A percentile compares a stretch with the other conserved stretches of the same genome.
These are phyloP conservation scores for Plasmodium fragile DNA, from an alignment of 169 alveolate genomes.

Conservation along the genomic window DNA sequence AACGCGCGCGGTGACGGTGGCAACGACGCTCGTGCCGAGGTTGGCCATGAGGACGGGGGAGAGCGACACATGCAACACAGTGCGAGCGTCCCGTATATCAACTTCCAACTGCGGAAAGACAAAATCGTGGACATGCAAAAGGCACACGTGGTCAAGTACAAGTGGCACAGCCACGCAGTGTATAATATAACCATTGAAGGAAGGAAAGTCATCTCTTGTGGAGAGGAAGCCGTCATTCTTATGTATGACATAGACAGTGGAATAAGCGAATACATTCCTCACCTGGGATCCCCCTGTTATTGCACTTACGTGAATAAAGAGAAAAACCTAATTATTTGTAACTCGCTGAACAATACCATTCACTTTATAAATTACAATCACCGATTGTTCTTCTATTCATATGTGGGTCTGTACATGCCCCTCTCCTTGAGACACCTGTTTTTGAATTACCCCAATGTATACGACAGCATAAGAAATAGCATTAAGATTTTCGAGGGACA, in stretches of 20 bases:
- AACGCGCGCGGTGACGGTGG: not conserved
- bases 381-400: slow-evolving; percentile 37
- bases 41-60: not conserved
- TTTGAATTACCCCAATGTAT: slow-evolving; percentile 2
- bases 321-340: slow-evolving; percentile 40
- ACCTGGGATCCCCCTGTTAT: slow-evolving; percentile 60
- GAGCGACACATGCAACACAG: not conserved
- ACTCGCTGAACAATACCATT: slow-evolving; percentile 8
- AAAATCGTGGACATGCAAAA: slow-evolving; percentile 10
- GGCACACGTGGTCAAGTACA: slow-evolving; percentile 10
- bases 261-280: slow-evolving; percentile 10
- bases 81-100: slow-evolving; percentile 11
- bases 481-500: not conserved
- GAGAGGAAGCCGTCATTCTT: slow-evolving; percentile 62
- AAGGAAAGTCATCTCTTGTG: slow-evolving; percentile 19
- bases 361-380: slow-evolving; percentile 31
- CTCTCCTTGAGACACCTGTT: slow-evolving; percentile 16
- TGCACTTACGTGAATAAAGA: slow-evolving; percentile 21
- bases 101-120: not conserved
- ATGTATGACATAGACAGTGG: slow-evolving; percentile 33
- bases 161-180: slow-evolving; percentile 64
- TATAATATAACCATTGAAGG: slow-evolving; percentile 22
- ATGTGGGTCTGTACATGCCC: slow-evolving; percentile 48
- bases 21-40: not conserved
- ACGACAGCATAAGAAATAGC: slow-evolving; percentile 7